Conservation (phyloP, 345 rosid genomes). For the Pistacia atlantica region DNA sequence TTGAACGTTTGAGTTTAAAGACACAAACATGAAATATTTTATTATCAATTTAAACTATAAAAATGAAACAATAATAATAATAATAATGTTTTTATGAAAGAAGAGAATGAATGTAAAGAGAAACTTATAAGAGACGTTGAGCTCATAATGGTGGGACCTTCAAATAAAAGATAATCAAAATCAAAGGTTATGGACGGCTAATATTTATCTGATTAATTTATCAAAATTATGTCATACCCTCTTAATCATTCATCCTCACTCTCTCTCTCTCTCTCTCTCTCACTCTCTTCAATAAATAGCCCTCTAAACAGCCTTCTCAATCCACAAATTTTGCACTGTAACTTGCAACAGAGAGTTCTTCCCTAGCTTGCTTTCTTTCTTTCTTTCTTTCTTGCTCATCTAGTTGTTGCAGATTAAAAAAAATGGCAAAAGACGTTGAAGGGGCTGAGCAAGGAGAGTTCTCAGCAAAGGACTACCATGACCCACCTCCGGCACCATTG, state of each 20-base stretch:
- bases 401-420: background rate
- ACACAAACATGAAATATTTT: too few species aligned
- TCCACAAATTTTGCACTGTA: background rate
- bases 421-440: background rate
- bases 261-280: background rate
- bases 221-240: slow-evolving; percentile 13
- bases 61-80: too few species aligned
- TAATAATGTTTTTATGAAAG: too few species aligned
- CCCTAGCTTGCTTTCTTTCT: background rate
- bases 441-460: slow-evolving; percentile 35
- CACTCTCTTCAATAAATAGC: slow-evolving; percentile 22
- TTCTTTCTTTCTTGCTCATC: background rate
- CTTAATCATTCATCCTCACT: slow-evolving; percentile 16
- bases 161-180: slow-evolving; percentile 6
- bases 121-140: slow-evolving; percentile 1
- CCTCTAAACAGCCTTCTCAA: slow-evolving; percentile 7
- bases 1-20: background rate
- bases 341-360: background rate
- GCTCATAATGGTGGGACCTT: slow-evolving; percentile 32
- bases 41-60: background rate
- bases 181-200: slow-evolving; percentile 40
- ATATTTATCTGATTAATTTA: background rate
- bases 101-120: too few species aligned
- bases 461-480: slow-evolving; percentile 63
- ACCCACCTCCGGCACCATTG: slow-evolving; percentile 74